Percentiles rank a stretch among this genome's conserved stretches.
Conservation (phyloP, 257 asterid genomes). For the Dorcoceras hygrometricum region DNA sequence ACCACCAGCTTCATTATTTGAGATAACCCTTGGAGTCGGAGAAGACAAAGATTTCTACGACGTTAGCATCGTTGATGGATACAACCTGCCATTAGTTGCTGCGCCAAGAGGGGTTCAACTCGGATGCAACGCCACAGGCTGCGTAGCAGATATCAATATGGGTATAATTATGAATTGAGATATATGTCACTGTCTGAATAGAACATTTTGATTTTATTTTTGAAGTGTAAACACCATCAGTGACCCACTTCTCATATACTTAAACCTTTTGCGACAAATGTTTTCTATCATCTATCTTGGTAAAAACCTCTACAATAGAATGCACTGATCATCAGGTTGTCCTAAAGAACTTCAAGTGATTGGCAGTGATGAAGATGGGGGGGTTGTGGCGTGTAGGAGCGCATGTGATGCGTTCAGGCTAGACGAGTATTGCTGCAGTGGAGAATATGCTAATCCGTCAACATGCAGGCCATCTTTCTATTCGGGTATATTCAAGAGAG, state of each 20-base stretch:
- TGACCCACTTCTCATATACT: too few species aligned
- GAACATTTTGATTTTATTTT: neutral
- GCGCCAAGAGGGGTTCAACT: slow-evolving; percentile 46
- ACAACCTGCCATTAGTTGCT: slow-evolving; percentile 65
- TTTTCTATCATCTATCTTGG: neutral
- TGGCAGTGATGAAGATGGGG: slow-evolving; percentile 45
- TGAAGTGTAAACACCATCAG: too few species aligned
- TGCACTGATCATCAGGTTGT: slow-evolving; percentile 49
- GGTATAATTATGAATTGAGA: slow-evolving; percentile 35
- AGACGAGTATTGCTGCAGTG: slow-evolving; percentile 81
- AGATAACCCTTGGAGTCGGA: slow-evolving; percentile 73
- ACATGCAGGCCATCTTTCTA: slow-evolving; percentile 77
- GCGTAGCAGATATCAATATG: slow-evolving; percentile 60
- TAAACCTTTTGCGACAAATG: neutral
- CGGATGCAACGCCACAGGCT: slow-evolving; percentile 73
- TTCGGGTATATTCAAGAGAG: slow-evolving; percentile 60
- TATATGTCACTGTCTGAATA: neutral
- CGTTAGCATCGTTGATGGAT: slow-evolving; percentile 79
- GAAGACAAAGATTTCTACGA: slow-evolving; percentile 66
- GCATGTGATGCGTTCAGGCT: slow-evolving; percentile 78
- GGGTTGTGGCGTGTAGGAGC: slow-evolving; percentile 82
- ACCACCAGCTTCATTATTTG: slow-evolving; percentile 77
- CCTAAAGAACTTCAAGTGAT: slow-evolving; percentile 83
- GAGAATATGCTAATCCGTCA: slow-evolving; percentile 72
- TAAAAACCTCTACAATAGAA: neutral